Base-by-base conservation (phyloP, 345 rosid species). In the Citrus medica region DNA sequence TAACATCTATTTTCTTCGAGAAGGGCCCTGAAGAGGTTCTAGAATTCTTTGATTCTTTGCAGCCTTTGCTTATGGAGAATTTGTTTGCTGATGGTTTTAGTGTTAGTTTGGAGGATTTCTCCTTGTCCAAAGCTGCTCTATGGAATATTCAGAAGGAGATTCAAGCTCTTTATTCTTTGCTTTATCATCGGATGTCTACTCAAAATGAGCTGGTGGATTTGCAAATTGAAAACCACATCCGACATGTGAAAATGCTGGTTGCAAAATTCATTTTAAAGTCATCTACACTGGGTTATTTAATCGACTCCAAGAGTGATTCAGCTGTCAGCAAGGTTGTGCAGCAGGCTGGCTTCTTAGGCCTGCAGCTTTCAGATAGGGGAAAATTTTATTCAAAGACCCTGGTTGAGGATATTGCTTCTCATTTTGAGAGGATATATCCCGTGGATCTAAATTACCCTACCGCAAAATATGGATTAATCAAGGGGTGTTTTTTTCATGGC, bases 1-100 rank as follows among this genome's bases (percentile, higher is more conserved):
- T 89, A 12, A 84, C 94, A 3, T 85, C 91, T 7, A 89, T 96
- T 65, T 86, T 91, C 76, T 82, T 81, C 60, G 90, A 90, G 84
- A 94, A 92, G 84, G 95, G 99, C 79, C 89, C 99, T 46, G 84
- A 80, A 42, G 89, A 87, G 74, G 94, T 90, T 58, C 79, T 96
- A 32, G 80, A 82, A 65, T 91, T 94, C 82, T 94, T 94, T 74
- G 85, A 94, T 76, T 84, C 88, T 10, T 76, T 96, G 69, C 98
- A 96, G 86, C 97, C 99, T 22, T 71, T 96, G 32, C 70, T 96
- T 83, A 96, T 92, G 97, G 99, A 96, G 68, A 84, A 83, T 80
- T 19, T 94, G 24, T 90, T 77, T 73, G 71, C 79, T 53, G 90
- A 91, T 80, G 98, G 98, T 6, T 93, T 87, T 67, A 92, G 96